Conservation (phyloP, 179 eudicot genomes). For the Silene vulgaris region DNA sequence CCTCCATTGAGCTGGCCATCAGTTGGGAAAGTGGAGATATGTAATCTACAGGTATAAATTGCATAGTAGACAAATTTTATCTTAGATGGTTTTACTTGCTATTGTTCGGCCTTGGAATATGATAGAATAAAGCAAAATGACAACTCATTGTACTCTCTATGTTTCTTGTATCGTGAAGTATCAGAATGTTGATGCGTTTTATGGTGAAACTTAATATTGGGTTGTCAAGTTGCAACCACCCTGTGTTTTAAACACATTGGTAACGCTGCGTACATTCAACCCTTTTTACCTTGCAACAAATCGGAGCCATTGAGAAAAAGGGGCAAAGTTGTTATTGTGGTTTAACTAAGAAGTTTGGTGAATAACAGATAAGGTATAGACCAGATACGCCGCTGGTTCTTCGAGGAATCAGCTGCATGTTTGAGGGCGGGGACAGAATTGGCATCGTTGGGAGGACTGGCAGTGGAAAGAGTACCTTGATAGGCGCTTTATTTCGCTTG, state of each 20-base stretch:
- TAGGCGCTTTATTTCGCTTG: conserved; percentile 65
- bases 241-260: background rate
- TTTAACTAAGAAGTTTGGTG: conserved; percentile 6
- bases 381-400: conserved; percentile 66
- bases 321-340: background rate
- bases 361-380: conserved; percentile 61
- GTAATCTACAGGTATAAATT: conserved; percentile 49
- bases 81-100: background rate
- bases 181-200: background rate
- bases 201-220: background rate
- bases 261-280: background rate
- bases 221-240: background rate
- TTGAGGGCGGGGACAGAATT: conserved; percentile 72
- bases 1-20: conserved; percentile 65
- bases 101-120: background rate
- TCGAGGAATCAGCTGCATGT: conserved; percentile 60
- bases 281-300: background rate
- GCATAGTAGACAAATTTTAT: background rate
- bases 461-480: conserved; percentile 79
- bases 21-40: conserved; percentile 62
- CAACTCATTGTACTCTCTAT: background rate
- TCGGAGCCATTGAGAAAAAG: background rate
- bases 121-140: background rate
- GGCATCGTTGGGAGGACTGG: conserved; percentile 89
- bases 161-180: background rate